Conservation (phyloP, 208 protist genomes). For the Giardia duodenalis region DNA sequence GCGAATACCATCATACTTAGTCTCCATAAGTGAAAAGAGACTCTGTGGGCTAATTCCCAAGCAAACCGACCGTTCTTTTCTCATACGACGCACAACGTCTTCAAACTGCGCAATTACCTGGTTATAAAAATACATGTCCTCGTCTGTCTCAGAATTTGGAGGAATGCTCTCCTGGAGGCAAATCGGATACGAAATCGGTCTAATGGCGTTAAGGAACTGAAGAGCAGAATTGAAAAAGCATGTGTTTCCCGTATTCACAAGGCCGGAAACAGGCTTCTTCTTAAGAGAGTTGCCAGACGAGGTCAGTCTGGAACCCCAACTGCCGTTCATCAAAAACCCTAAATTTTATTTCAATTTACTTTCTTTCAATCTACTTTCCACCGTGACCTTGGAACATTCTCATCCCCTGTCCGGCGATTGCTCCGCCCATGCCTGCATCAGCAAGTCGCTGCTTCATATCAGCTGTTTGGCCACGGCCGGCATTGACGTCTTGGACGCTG, state of each 20-base stretch:
- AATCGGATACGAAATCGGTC: not conserved
- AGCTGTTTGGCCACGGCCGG: constrained; percentile 49
- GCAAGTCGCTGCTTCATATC: constrained; percentile 15
- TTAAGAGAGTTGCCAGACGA: no score
- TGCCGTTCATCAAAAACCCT: no score
- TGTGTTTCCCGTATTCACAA: not conserved
- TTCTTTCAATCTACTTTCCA: not conserved
- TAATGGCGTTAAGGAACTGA: not conserved
- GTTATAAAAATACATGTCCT: no score
- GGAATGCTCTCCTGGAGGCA: no score
- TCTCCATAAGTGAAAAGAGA: no score
- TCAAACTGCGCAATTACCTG: no score
- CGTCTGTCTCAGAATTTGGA: no score
- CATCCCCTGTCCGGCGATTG: not conserved
- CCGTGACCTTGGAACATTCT: not conserved
- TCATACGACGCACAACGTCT: no score
- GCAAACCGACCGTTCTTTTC: no score
- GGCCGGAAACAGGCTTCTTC: not conserved
- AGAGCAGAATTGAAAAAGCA: not conserved
- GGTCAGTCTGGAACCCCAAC: no score
- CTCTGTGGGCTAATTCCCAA: no score
- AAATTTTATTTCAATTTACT: no score
- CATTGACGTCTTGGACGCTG: constrained; percentile 45
- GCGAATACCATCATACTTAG: not conserved
- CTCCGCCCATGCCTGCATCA: not conserved